Evolutionary conservation across 2,329 filamentous ascomycete genomes (phyloP), one percentile per base, ranked within the genome.

Genomic region (Aureobasidium sp.): DNA sequence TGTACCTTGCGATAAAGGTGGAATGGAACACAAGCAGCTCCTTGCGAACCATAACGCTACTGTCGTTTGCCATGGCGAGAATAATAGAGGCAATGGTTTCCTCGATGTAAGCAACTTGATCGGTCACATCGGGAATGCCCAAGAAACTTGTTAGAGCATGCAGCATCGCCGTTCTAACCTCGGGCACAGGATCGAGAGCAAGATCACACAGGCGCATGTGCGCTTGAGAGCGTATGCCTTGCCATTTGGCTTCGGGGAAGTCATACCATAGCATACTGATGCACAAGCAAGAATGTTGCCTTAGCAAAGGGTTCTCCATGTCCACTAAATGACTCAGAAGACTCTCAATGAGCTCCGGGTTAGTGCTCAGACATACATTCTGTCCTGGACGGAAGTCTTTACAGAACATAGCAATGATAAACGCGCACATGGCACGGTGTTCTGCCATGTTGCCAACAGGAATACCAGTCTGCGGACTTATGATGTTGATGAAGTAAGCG

Each of bases 391-490:
- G 88, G 74, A 96, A 96, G 64, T 89, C 89, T 71, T 94, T 95
- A 82, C 94, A 99, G 64, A 99, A 90, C 82, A 96, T 95, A 27
- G 93, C 89, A 43, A 97, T 84, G 63, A 99, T 96, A 71, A 99
- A 99, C 1, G 94, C 92, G 72, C 94, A 97, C 94, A 99, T 99
- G 45, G 94, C 94, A 69, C 95, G 90, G 77, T 99, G 94, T 75
- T 97, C 94, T 66, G 91, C 90, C 59, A 86, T 86, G 70, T 96
- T 95, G 17, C 61, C 61, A 23, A 96, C 88, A 0, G 91, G 90
- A 53, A 97, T 86, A 1, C 84, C 75, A 67, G 65, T 65, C n/a
- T 66, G 65, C 17, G 92, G 90, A 69, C 92, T 93, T 65, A 97
- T 81, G 57, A 97, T 96, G 64, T 87, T 87, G 57, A 94, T 91